phyloP scores from a whole-genome alignment of 116 monocot species.

The Dioscorea cayenensis region DNA sequence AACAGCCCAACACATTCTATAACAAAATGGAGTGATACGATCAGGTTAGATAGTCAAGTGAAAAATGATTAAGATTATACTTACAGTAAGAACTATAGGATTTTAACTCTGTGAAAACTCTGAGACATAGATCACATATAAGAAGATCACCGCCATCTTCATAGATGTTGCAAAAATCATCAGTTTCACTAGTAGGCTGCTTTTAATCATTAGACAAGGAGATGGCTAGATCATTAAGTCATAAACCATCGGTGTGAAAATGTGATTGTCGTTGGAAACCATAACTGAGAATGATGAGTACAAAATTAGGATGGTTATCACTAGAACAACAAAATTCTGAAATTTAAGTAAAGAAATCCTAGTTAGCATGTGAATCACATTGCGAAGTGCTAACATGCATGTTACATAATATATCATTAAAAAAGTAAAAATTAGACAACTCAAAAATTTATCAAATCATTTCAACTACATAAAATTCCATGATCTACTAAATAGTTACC shows the following conservation, averaged over 20 bases:
- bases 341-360: slow-evolving; percentile 22
- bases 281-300: neutral
- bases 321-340: neutral
- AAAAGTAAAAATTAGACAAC: too few species aligned
- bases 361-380: slow-evolving; percentile 98
- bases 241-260: slow-evolving; percentile 17
- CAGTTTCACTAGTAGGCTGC: slow-evolving; percentile 3
- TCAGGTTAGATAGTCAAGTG: neutral
- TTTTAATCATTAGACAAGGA: slow-evolving; percentile 13
- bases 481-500: too few species aligned
- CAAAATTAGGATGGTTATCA: neutral
- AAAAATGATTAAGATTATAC: neutral
- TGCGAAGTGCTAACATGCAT: slow-evolving; percentile 89
- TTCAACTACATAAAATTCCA: too few species aligned
- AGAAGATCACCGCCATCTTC: slow-evolving; percentile 31
- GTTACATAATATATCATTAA: too few species aligned
- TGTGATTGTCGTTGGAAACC: slow-evolving; percentile 30
- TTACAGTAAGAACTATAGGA: neutral
- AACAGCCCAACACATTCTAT: slow-evolving; percentile 78
- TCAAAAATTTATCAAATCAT: too few species aligned
- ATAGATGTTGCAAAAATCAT: slow-evolving; percentile 21
- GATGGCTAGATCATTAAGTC: slow-evolving; percentile 35
- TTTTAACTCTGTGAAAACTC: slow-evolving; percentile 34
- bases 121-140: too few species aligned
- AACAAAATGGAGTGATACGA: neutral